Conservation (phyloP, 768 basidiomycete genomes). For the Candolleomyces eurysporus region DNA sequence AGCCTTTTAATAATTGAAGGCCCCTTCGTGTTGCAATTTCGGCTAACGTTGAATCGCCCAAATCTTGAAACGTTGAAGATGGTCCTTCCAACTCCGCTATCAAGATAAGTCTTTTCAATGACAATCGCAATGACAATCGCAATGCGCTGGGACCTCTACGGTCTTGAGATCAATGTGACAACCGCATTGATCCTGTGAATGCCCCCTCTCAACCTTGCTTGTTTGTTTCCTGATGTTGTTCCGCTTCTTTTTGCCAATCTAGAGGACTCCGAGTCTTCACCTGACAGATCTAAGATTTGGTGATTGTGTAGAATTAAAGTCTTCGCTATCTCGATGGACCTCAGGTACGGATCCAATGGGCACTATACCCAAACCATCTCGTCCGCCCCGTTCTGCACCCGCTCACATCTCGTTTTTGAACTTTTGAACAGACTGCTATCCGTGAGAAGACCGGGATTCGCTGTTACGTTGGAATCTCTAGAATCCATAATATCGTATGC, state of each 20-base stretch:
- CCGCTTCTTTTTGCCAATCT: constrained; percentile 18
- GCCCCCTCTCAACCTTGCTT: neutral
- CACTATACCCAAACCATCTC: constrained; percentile 31
- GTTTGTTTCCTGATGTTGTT: constrained; percentile 19
- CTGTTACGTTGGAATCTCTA: constrained; percentile 42
- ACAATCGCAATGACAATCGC: neutral
- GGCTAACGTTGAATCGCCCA: neutral
- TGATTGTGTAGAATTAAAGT: constrained; percentile 34
- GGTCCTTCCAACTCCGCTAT: constrained; percentile 16
- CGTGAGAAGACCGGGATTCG: constrained; percentile 35
- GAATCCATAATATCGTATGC: constrained; percentile 40
- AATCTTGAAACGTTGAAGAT: constrained; percentile 28
- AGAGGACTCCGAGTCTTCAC: constrained; percentile 24
- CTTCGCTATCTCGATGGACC: constrained; percentile 32
- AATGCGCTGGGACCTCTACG: neutral
- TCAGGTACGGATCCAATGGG: constrained; percentile 30
- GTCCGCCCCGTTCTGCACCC: constrained; percentile 40
- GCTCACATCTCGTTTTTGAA: constrained; percentile 24
- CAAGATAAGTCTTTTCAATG: constrained; percentile 7
- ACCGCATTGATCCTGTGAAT: constrained; percentile 22
- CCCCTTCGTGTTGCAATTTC: neutral
- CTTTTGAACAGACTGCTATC: constrained; percentile 25
- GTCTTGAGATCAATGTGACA: constrained; percentile 1
- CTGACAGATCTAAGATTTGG: constrained; percentile 41
- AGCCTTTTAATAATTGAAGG: neutral